Evolutionary conservation across 1,284 basidiomycete species (phyloP), one percentile per base, ranked within the genome.

Genomic region (Xerocomus amazonicus): DNA sequence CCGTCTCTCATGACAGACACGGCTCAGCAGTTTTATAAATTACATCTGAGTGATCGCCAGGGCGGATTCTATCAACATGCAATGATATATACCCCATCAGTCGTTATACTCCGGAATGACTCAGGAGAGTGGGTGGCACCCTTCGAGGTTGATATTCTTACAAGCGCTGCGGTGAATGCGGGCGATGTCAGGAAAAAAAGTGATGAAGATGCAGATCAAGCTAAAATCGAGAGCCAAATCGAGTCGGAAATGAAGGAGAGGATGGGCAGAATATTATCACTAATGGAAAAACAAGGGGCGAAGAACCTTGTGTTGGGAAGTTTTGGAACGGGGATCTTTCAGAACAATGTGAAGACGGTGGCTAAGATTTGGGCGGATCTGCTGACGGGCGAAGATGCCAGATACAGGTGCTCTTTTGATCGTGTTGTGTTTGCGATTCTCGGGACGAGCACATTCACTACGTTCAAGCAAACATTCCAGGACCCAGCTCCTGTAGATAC

Each of bases 321-420:
- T 56, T 88, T 86, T 65, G 86, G 86, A 9, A 88, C 84, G 1
- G 86, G 85, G 0, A 84, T 82, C 7, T 88, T 87, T 66, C 70
- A 69, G 54, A 88, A 88, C 59, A 70, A 75, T 28, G 77, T 87
- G 14, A 62, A 67, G 44, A 67, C 71, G 49, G 73, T 87, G 32
- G 83, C 81, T 2, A 62, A 63, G 42, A 70, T 83, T 13, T 87
- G 83, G 82, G 79, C 74, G 32, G 78, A 83, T 39, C 62, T 86
- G 23, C 60, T 88, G 46, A 62, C 70, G 1, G 69, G 63, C 6
- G 62, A 72, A 9, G 68, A 65, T 9, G 73, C 79, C 29, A 69
- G 82, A 36, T 88, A 83, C 62, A 60, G 60, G 50, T 55, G 63
- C 19, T 80, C 80, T 0, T 88, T 89, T 58, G 76, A 83, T 46